phyloP scores from a whole-genome alignment of 441 rosid genomes.

The Populus hybrid region DNA sequence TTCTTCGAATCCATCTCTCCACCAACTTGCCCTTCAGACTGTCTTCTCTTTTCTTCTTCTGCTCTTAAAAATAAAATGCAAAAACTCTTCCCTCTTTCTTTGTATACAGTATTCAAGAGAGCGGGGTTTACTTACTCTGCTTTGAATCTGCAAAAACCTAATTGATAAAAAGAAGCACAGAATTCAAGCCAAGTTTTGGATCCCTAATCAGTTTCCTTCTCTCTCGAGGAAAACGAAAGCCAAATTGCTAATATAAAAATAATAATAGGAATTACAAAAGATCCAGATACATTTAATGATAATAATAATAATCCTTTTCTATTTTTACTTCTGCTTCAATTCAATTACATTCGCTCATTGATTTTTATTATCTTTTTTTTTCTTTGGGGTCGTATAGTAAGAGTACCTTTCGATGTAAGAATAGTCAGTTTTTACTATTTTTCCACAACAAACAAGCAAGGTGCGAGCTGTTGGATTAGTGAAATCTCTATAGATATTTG shows the following conservation, averaged over 20 bases:
- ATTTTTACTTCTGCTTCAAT: background rate
- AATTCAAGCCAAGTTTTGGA: constrained; percentile 30
- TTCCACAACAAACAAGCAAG: too few species aligned
- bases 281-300: background rate
- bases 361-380: too few species aligned
- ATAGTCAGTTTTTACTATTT: too few species aligned
- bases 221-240: constrained; percentile 22
- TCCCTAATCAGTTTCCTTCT: constrained; percentile 14
- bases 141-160: constrained; percentile 4
- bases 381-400: too few species aligned
- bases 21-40: constrained; percentile 2
- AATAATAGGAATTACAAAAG: background rate
- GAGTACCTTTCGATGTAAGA: background rate
- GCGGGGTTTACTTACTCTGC: background rate
- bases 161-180: constrained; percentile 11
- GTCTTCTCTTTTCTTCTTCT: background rate
- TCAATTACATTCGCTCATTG: background rate
- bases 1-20: constrained; percentile 59
- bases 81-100: background rate
- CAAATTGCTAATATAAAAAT: background rate
- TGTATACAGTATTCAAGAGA: background rate
- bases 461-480: too few species aligned
- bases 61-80: background rate
- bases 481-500: background rate
- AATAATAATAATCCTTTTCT: background rate